These are phyloP conservation scores for Rhodamnia argentea DNA, from an alignment of 345 rosid genomes.

Conservation along the genomic window DNA sequence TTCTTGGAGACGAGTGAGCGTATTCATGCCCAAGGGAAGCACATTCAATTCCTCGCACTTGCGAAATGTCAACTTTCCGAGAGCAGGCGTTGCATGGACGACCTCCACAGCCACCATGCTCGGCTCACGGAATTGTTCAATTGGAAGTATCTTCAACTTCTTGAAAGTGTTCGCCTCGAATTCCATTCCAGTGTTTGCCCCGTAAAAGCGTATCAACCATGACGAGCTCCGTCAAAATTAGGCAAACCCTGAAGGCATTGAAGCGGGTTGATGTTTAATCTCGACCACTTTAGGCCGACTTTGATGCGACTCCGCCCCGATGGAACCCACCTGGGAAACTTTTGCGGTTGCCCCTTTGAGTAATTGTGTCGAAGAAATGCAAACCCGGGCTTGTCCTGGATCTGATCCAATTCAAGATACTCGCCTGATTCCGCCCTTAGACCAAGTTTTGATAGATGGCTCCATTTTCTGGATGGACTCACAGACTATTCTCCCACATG, in stretches of 20 bases:
- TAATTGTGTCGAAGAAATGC: not conserved
- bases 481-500: not conserved
- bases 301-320: not conserved
- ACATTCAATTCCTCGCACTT: not conserved
- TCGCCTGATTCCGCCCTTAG: not conserved
- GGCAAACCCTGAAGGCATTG: not conserved
- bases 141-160: not conserved
- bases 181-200: not conserved
- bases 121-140: not conserved
- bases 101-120: not conserved
- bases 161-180: not conserved
- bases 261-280: not conserved
- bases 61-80: not conserved
- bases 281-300: not conserved
- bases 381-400: not conserved
- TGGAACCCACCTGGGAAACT: not conserved
- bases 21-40: not conserved
- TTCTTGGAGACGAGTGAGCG: not conserved
- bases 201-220: not conserved
- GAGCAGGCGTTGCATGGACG: not conserved
- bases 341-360: not conserved
- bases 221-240: not conserved
- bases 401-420: not conserved
- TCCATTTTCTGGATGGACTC: not conserved
- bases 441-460: not conserved